phyloP scores from a whole-genome alignment of 2,329 filamentous ascomycete genomes.

The Penicillium sp. region DNA sequence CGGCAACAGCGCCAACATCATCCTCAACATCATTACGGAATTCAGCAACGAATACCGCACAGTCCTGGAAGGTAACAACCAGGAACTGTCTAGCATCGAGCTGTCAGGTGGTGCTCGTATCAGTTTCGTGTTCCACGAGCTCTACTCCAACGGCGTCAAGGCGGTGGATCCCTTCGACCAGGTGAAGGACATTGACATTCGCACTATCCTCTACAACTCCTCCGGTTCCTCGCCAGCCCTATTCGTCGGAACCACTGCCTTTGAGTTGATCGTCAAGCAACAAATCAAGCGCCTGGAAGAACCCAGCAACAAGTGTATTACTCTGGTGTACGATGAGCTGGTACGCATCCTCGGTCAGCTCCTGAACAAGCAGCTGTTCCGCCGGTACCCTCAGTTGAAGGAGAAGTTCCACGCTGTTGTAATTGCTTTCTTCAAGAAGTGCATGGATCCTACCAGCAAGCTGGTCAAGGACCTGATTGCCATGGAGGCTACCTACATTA shows the following conservation, averaged over 20 bases:
- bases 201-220: constrained; percentile 97
- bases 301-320: constrained; percentile 95
- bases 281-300: constrained; percentile 97
- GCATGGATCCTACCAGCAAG: constrained; percentile 98
- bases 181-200: constrained; percentile 96
- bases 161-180: constrained; percentile 96
- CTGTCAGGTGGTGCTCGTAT: constrained; percentile 97
- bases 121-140: constrained; percentile 98
- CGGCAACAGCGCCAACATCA: constrained; percentile 93
- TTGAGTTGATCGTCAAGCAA: constrained; percentile 97
- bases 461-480: constrained; percentile 87
- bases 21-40: constrained; percentile 98
- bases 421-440: constrained; percentile 94
- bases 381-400: constrained; percentile 90
- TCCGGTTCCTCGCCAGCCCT: constrained; percentile 96
- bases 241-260: constrained; percentile 97
- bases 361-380: constrained; percentile 84
- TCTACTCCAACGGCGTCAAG: constrained; percentile 97
- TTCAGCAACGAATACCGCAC: constrained; percentile 98
- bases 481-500: constrained; percentile 98
- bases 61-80: constrained; percentile 94
- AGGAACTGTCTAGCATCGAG: constrained; percentile 90
- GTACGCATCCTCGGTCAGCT: constrained; percentile 93
- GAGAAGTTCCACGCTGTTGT: constrained; percentile 96
- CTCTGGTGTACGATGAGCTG: constrained; percentile 93